Conservation (phyloP, 2,329 filamentous ascomycete genomes). For the Lanzia echinophila region DNA sequence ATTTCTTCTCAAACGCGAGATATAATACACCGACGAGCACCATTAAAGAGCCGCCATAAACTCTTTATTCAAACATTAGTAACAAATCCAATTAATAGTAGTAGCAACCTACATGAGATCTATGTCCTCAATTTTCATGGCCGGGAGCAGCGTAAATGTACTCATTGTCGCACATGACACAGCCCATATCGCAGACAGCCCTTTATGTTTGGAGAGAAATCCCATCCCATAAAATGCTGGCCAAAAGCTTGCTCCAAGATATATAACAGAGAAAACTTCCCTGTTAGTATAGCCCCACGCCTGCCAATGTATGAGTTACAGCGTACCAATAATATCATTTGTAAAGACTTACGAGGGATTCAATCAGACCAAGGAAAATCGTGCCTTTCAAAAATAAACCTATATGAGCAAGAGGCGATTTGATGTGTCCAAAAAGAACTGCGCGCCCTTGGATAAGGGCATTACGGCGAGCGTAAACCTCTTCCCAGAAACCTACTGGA, state of each 20-base stretch:
- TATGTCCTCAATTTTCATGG: conserved; percentile 75
- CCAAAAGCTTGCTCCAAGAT: conserved; percentile 70
- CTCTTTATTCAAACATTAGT: conserved; percentile 39
- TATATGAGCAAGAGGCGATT: conserved; percentile 49
- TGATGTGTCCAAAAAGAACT: conserved; percentile 62
- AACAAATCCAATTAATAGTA: background rate
- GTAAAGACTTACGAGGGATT: conserved; percentile 58
- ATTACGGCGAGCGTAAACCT: conserved; percentile 72
- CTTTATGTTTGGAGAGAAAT: conserved; percentile 62
- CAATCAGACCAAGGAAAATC: conserved; percentile 66
- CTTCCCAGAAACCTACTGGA: conserved; percentile 93
- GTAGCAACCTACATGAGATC: conserved; percentile 57
- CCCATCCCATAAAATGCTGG: conserved; percentile 64
- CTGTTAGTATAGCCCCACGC: conserved; percentile 89
- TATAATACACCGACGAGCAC: conserved; percentile 68
- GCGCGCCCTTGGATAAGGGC: conserved; percentile 61
- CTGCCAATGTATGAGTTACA: conserved; percentile 36
- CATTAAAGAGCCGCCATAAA: conserved; percentile 74
- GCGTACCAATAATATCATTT: background rate
- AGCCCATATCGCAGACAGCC: conserved; percentile 65
- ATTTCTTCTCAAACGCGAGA: conserved; percentile 65
- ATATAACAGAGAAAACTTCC: conserved; percentile 77
- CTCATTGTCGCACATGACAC: conserved; percentile 78
- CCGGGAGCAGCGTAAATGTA: conserved; percentile 80
- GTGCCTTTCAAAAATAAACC: conserved; percentile 57